These are phyloP conservation scores for Nematocida major DNA, from an alignment of 371 early-diverging fungal species.

Conservation along the genomic window DNA sequence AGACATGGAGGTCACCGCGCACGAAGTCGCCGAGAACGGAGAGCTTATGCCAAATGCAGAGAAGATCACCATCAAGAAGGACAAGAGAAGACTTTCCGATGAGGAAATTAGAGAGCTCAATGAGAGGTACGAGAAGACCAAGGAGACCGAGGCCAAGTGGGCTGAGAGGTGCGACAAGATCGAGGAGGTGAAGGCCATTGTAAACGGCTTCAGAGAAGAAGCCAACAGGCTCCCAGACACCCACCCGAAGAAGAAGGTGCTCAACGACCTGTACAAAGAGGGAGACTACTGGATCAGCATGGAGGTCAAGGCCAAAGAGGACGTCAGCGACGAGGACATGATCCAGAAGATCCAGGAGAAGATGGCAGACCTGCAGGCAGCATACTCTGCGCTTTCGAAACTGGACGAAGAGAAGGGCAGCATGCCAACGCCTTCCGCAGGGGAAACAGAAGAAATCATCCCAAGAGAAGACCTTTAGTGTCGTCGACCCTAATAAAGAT, in stretches of 20 bases:
- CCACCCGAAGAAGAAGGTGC: slow-evolving; percentile 30
- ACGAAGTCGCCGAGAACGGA: slow-evolving; percentile 40
- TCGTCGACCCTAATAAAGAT: not conserved
- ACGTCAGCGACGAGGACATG: not conserved
- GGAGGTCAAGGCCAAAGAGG: slow-evolving; percentile 7
- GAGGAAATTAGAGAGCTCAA: slow-evolving; percentile 29
- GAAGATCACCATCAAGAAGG: slow-evolving; percentile 28
- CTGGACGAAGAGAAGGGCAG: not conserved
- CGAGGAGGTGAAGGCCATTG: slow-evolving; percentile 3
- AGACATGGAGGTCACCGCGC: slow-evolving; percentile 32
- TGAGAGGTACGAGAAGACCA: slow-evolving; percentile 36
- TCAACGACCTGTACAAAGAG: slow-evolving; percentile 8
- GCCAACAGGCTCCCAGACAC: not conserved
- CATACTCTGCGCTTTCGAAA: not conserved
- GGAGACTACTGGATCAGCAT: slow-evolving; percentile 13
- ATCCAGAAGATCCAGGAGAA: slow-evolving; percentile 31
- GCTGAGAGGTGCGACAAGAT: slow-evolving; percentile 31
- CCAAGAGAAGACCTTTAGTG: slow-evolving; percentile 48
- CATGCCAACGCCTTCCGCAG: not conserved
- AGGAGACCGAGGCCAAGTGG: slow-evolving; percentile 45
- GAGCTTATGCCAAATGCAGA: not conserved
- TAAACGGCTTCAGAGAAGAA: not conserved
- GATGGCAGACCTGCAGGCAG: not conserved
- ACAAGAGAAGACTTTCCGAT: not conserved
- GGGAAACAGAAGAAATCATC: slow-evolving; percentile 28